A percentile compares a stretch with the other conserved stretches of the same genome.
phyloP scores from a whole-genome alignment of 495 filamentous ascomycete species.

The Chaetomidium leptoderma region DNA sequence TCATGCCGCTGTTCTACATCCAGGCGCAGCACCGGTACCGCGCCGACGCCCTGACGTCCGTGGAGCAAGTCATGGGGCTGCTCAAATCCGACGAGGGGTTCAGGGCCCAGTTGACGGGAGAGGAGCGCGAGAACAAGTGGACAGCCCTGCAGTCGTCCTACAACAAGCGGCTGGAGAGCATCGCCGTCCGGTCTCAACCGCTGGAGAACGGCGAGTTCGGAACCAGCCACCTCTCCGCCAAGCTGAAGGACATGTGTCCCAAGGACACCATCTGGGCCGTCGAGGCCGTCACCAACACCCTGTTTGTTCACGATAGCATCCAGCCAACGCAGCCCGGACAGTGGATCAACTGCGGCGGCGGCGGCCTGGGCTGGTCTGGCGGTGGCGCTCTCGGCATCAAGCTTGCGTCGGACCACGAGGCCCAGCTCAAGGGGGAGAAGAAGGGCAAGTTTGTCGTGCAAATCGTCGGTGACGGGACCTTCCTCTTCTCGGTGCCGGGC shows the following conservation, averaged over 20 bases:
- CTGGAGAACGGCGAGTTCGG: conserved; percentile 64
- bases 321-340: conserved; percentile 69
- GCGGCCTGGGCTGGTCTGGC: conserved; percentile 93
- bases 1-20: conserved; percentile 82
- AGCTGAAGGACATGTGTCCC: conserved; percentile 62
- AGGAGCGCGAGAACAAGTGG: conserved; percentile 48
- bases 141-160: conserved; percentile 56
- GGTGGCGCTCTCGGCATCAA: conserved; percentile 86
- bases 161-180: conserved; percentile 53
- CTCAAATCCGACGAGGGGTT: conserved; percentile 48
- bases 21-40: conserved; percentile 68
- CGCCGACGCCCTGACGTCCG: conserved; percentile 64
- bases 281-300: conserved; percentile 83
- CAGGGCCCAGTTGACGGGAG: conserved; percentile 44
- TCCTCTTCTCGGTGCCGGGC: conserved; percentile 81
- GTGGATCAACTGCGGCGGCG: conserved; percentile 93
- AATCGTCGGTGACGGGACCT: conserved; percentile 91
- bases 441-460: conserved; percentile 86
- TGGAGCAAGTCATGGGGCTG: conserved; percentile 63
- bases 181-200: conserved; percentile 53
- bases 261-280: conserved; percentile 77
- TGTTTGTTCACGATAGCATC: conserved; percentile 76
- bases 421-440: conserved; percentile 56
- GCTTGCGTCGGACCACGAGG: conserved; percentile 65
- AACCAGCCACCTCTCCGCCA: conserved; percentile 62